phyloP scores from a whole-genome alignment of 2,329 filamentous ascomycete genomes.

The Ceratocystis lukuohia region DNA sequence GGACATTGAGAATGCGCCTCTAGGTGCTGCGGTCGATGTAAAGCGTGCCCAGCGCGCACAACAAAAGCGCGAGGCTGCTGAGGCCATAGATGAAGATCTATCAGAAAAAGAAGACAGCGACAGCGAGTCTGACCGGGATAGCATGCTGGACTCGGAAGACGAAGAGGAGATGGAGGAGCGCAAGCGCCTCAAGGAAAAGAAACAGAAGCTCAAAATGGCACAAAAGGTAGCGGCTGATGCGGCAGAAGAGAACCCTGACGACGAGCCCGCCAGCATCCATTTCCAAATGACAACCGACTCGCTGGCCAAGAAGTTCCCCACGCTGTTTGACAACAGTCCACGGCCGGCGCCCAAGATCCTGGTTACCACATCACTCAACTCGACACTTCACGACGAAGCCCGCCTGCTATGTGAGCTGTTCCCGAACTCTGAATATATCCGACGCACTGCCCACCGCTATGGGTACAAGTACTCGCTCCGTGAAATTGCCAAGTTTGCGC shows the following conservation, averaged over 20 bases:
- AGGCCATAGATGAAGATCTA: conserved; percentile 36
- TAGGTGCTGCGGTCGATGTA: conserved; percentile 44
- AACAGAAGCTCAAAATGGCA: conserved; percentile 13
- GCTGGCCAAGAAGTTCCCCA: conserved; percentile 47
- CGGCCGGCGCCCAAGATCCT: conserved; percentile 66
- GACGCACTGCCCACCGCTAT: conserved; percentile 68
- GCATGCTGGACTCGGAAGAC: conserved; percentile 59
- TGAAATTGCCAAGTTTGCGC: conserved; percentile 78
- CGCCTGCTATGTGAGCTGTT: conserved; percentile 67
- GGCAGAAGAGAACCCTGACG: conserved; percentile 45
- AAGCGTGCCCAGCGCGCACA: conserved; percentile 43
- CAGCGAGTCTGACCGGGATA: conserved; percentile 53
- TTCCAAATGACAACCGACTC: conserved; percentile 26
- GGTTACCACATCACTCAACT: conserved; percentile 81
- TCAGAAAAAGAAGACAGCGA: conserved; percentile 34
- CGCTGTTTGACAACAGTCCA: conserved; percentile 46
- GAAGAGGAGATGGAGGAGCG: conserved; percentile 36
- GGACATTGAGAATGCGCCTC: conserved; percentile 36
- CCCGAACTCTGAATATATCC: conserved; percentile 78
- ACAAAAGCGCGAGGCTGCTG: conserved; percentile 39
- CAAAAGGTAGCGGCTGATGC: conserved; percentile 36
- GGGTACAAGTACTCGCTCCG: conserved; percentile 82
- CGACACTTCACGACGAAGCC: conserved; percentile 73
- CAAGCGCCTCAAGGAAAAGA: conserved; percentile 32
- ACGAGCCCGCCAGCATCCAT: conserved; percentile 23